Evolutionary conservation across 129 eudicot genomes (phyloP).

Genomic region (Pulicaria dysenterica): DNA sequence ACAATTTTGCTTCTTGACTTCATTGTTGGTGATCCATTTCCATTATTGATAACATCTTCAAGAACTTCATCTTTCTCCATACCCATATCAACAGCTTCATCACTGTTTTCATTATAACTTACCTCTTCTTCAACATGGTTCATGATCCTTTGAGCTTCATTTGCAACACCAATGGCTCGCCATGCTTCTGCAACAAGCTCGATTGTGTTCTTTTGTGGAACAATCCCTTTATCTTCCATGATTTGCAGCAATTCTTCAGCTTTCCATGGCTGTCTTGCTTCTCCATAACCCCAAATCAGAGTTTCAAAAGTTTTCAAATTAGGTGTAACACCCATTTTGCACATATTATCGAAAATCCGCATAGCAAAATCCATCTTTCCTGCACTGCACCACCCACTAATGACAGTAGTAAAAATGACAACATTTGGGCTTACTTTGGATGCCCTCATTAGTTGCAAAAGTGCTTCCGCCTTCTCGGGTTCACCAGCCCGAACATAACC

Average conservation of each 20-base stretch:
- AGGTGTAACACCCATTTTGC: conserved; percentile 65
- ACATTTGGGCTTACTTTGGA: conserved; percentile 71
- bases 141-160: conserved; percentile 58
- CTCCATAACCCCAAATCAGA: conserved; percentile 91
- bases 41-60: conserved; percentile 22
- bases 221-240: conserved; percentile 60
- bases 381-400: conserved; percentile 95
- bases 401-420: conserved; percentile 83
- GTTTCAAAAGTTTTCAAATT: conserved; percentile 85
- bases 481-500: conserved; percentile 87
- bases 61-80: conserved; percentile 19
- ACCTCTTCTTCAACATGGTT: conserved; percentile 30
- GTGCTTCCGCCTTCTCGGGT: conserved; percentile 77
- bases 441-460: conserved; percentile 53
- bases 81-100: conserved; percentile 8
- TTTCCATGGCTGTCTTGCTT: conserved; percentile 93
- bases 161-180: conserved; percentile 67
- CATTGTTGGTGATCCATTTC: conserved; percentile 34
- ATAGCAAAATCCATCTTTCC: conserved; percentile 78
- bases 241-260: conserved; percentile 67
- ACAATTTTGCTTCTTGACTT: conserved; percentile 43
- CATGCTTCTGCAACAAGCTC: conserved; percentile 87
- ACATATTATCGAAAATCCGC: conserved; percentile 57
- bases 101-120: conserved; percentile 6
- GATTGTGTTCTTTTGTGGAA: conserved; percentile 55